A percentile compares a stretch with the other conserved stretches of the same genome.
These are phyloP conservation scores for Cyberlindnera xylosilytica DNA, from an alignment of 805 yeast genomes.

Conservation along the genomic window DNA sequence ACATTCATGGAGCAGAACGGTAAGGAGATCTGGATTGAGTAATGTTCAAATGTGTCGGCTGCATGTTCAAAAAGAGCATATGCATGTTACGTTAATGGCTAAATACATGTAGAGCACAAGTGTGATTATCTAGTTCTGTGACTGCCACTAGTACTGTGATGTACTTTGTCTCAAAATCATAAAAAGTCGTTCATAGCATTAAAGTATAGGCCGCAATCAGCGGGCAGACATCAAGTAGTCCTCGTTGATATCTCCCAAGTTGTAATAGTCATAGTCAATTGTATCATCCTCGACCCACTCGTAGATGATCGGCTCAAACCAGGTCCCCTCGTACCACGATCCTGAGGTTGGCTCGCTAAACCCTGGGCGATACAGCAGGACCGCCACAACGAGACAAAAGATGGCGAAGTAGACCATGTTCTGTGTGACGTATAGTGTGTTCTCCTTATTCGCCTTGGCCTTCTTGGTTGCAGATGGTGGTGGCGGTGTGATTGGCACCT, in stretches of 20 bases:
- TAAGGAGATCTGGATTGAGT: constrained; percentile 57
- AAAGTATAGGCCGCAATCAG: too few species aligned
- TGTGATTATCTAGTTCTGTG: too few species aligned
- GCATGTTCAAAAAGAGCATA: too few species aligned
- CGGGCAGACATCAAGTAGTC: constrained; percentile 14
- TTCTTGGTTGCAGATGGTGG: neutral
- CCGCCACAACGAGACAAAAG: neutral
- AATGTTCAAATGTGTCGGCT: too few species aligned
- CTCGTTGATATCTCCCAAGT: constrained; percentile 17
- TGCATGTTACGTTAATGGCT: too few species aligned
- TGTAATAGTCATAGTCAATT: constrained; percentile 25
- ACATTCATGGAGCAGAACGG: constrained; percentile 59
- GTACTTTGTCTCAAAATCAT: too few species aligned
- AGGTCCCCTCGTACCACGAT: constrained; percentile 20
- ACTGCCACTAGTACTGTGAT: too few species aligned
- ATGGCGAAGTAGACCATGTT: neutral
- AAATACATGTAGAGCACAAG: too few species aligned
- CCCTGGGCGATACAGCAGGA: neutral
- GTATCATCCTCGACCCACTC: constrained; percentile 16
- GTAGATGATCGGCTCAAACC: constrained; percentile 16
- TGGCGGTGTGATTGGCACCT: neutral
- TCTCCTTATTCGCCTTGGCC: neutral
- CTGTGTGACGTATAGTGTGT: neutral
- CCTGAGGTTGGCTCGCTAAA: neutral
- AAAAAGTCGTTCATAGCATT: too few species aligned